These are phyloP conservation scores for Termitomyces sp. DNA, from an alignment of 768 basidiomycete genomes.

Conservation along the genomic window DNA sequence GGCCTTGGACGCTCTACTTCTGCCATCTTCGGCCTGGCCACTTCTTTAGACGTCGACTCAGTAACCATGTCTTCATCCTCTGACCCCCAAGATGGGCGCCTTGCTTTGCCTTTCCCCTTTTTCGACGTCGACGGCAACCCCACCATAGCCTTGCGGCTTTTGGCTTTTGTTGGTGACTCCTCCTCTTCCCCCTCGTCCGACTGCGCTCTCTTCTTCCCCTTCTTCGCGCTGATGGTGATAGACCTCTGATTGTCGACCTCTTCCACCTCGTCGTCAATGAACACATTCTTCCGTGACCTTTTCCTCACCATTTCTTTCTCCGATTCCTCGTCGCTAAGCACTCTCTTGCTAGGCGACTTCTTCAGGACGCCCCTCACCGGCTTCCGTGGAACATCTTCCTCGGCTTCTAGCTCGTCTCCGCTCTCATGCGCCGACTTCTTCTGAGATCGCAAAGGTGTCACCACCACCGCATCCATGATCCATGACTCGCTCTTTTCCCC, in stretches of 20 bases:
- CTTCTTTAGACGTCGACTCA: conserved; percentile 11
- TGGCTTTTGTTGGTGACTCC: not conserved
- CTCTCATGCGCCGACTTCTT: not conserved
- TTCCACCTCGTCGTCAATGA: conserved; percentile 3
- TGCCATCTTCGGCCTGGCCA: conserved; percentile 9
- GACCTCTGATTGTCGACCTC: conserved; percentile 13
- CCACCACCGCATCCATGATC: conserved; percentile 12
- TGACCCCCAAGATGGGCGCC: conserved; percentile 3
- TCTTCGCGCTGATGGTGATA: not conserved
- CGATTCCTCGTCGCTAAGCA: conserved; percentile 10
- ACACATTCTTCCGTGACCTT: not conserved
- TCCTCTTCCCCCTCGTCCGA: conserved; percentile 8
- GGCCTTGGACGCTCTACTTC: conserved; percentile 13
- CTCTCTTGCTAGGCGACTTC: conserved; percentile 12
- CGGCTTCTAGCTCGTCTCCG: not conserved
- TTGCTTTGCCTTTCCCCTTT: conserved; percentile 11
- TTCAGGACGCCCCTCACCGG: conserved; percentile 5
- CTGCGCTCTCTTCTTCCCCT: conserved; percentile 1
- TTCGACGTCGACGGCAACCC: conserved; percentile 8
- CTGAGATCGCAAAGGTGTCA: conserved; percentile 9
- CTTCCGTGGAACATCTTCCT: conserved; percentile 5
- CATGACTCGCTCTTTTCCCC: conserved; percentile 11
- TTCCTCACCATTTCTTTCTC: not conserved
- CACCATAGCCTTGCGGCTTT: not conserved
- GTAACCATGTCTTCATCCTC: conserved; percentile 15